Evolutionary conservation across 2,329 filamentous ascomycete genomes (phyloP), one percentile per base, ranked within the genome.

Genomic region (Aspergillus fumigatiaffinis): DNA sequence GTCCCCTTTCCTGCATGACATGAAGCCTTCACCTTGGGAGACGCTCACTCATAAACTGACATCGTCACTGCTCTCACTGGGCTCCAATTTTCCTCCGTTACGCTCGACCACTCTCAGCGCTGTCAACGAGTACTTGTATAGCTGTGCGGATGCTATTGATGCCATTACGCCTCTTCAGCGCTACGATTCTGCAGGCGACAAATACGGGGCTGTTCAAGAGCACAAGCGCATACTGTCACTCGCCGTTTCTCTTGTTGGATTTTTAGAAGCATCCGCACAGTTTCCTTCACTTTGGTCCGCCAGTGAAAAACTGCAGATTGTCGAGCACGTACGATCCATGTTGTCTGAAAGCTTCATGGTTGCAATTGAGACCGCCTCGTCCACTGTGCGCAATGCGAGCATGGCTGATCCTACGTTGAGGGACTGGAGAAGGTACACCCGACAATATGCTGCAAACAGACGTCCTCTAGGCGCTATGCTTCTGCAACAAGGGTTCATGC

Each of bases 381-480:
- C 93, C 8, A 92, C 90, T 8, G 89, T 97, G 62, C 88, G 93
- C 55, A 96, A 95, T 73, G 84, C 88, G 2, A 86, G 85, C 63
- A 82, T 82, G 28, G 78, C 85, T 25, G 87, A 90, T 60, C 81
- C 82, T 50, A 77, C 83, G 28, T 79, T 90, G 21, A 89, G 87
- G 67, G 90, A 96, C 63, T 99, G 94, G 94, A 95, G 90, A 76
- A 86, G 88, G 62, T 91, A 91, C 73, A 78, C 91, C 56, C 89
- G 88, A 48, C 89, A 92, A 60, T 99, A 97, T 76, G 86, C 90
- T 28, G 84, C 87, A 17, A 82, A 85, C 57, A 90, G 90, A 9
- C 85, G 91, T 21, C 93, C 95, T 0, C 77, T 99, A 47, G 92
- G 94, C 9, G 91, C 92, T 12, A 94, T 97, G 88, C 82, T 97